Base-by-base conservation (phyloP, 2,329 filamentous ascomycete genomes). In the Escovopsis sp. region DNA sequence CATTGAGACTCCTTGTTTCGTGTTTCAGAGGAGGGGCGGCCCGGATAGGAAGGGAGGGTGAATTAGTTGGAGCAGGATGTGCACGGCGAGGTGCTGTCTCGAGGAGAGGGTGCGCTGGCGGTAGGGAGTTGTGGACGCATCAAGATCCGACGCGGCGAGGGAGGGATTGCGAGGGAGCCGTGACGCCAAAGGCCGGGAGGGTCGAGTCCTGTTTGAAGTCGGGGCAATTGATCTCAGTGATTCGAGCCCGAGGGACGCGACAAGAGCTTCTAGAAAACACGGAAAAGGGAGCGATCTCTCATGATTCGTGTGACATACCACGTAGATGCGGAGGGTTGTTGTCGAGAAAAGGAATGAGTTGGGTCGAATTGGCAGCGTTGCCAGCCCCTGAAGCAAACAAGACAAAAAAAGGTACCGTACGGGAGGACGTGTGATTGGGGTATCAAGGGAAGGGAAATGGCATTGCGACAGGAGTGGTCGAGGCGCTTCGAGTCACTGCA, bases 1-100 rank as follows among this genome's bases (percentile, higher is more conserved):
- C 87, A 94, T 94, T 61, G 62, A 51, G 49, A 39, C 43, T 44
- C 45, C 35, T 38, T 41, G 40, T 38, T 33, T 33, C 14, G 36
- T 26, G 35, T 29, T 30, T 31, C 23, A 34, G 27, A 23, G 19
- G 31, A 19, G 21, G 17, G 16, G n/a, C 35, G 34, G 35, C 21
- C 38, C 41, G 40, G 41, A 34, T 40, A 36, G 27, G 35, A 35
- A 21, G 19, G 36, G 18, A 30, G 32, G 13, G 33, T 15, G 17
- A 19, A 29, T 35, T 35, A 33, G 14, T 27, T 27, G 33, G 27
- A 33, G 31, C 8, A 26, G 31, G 35, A 34, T 17, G 35, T 27
- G 31, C 17, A 14, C 21, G 28, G 39, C 36, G 19, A 39, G 35
- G 35, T 34, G 38, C 30, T 38, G 38, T 34, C 39, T 41, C 35